Base-by-base conservation (phyloP, 2,329 filamentous ascomycete genomes). In the Cladosporium colombiae region DNA sequence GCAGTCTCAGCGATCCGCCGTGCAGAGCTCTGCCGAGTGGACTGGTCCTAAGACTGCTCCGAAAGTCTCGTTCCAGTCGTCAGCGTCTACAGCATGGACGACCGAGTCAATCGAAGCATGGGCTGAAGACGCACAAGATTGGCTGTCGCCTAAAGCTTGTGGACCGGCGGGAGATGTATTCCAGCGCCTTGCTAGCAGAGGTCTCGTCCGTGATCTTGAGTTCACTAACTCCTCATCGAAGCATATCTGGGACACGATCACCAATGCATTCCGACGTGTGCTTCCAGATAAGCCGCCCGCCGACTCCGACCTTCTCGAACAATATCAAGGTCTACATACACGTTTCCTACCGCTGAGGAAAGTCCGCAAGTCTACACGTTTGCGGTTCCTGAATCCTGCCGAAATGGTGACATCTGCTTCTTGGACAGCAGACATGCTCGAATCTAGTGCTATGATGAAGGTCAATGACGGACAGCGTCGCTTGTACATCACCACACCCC, bases 291-390 rank as follows among this genome's bases (percentile, higher is more conserved):
- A 55, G 4, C 46, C 59, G 11, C 46, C 40, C 11, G 18, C 52
- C 27, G 29, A 74, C 3, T 72, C 72, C 11, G 69, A 75, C 5
- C 78, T 79, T 55, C 71, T 72, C n/a, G 76, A 76, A 5, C 80
- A 80, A 49, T 87, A 84, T 62, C 79, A 88, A 23, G 91, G 88
- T 6, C 81, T 93, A 21, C 83, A 85, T 63, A 88, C 89, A 52
- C 78, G 85, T 0, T 92, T 90, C 84, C 84, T 93, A n/a, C 91
- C 91, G 5, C 80, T 94, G 21, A 86, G 91, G 60, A 93, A 93
- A 75, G 80, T 92, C 2, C 86, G 91, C 74, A 92, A 90, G 73
- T 89, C 92, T 65, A 88, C 89, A 0, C 85, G 87, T 29, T 82
- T 94, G 7, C 86, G 87, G 1, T 93, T 93, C 70, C 81, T 93